These are phyloP conservation scores for Rhodotorula glutinis DNA, from an alignment of 1,284 basidiomycete species.

Conservation along the genomic window DNA sequence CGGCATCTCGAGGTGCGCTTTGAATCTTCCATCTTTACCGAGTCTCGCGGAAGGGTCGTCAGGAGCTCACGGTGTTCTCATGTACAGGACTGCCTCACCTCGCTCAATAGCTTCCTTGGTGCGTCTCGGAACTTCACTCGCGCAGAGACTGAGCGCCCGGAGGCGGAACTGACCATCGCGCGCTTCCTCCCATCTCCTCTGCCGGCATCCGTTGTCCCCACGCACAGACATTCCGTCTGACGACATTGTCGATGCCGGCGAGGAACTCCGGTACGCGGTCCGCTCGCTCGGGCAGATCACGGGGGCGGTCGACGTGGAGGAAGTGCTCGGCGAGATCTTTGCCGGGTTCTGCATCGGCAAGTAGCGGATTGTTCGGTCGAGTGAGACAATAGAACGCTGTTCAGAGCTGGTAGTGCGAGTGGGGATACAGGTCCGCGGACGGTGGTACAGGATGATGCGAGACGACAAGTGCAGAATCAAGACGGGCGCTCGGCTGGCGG, in stretches of 20 bases:
- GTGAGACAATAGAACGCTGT: background rate
- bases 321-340: constrained; percentile 76
- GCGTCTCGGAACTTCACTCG: too few species aligned
- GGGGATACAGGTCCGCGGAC: background rate
- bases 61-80: too few species aligned
- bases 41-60: too few species aligned
- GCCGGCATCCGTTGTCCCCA: too few species aligned
- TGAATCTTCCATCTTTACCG: background rate
- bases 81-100: constrained; percentile 55
- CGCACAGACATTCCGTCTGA: constrained; percentile 46
- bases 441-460: background rate
- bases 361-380: constrained; percentile 5
- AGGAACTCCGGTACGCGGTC: constrained; percentile 79
- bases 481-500: constrained; percentile 20
- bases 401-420: too few species aligned
- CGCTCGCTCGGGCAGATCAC: constrained; percentile 74
- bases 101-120: constrained; percentile 68
- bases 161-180: too few species aligned
- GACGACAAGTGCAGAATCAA: background rate
- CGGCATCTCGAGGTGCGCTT: constrained; percentile 59
- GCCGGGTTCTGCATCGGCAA: constrained; percentile 76
- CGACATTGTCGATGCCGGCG: constrained; percentile 73
- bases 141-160: too few species aligned
- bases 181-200: too few species aligned
- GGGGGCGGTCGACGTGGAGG: constrained; percentile 69